Evolutionary conservation across 2,329 filamentous ascomycete species (phyloP).

Genomic region (Eurotiales sp.): DNA sequence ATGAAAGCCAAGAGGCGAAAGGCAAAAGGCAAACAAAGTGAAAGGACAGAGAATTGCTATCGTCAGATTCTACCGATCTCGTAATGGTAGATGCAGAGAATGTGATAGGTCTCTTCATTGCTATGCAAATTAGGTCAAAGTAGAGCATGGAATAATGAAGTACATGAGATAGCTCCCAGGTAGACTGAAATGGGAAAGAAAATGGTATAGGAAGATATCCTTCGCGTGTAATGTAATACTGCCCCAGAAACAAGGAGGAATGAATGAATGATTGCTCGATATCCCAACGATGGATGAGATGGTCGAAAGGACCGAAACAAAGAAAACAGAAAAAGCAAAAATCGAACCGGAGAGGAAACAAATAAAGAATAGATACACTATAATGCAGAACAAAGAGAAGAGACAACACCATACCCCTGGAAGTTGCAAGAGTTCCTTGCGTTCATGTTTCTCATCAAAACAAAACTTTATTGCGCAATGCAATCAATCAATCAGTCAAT

Average conservation of each 20-base stretch:
- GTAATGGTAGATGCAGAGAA: background rate
- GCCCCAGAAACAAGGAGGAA: background rate
- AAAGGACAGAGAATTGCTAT: background rate
- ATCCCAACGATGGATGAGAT: constrained; percentile 23
- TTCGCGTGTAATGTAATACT: background rate
- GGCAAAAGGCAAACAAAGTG: no score
- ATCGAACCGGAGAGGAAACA: constrained; percentile 15
- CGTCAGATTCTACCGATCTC: no score
- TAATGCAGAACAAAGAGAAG: constrained; percentile 17
- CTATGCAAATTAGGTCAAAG: background rate
- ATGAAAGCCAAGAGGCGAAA: no score
- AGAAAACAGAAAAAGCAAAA: constrained; percentile 22
- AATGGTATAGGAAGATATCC: background rate
- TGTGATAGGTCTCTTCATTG: background rate
- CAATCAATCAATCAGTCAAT: constrained; percentile 2
- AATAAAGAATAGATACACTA: constrained; percentile 14
- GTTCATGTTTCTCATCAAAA: constrained; percentile 5
- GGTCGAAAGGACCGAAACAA: constrained; percentile 18
- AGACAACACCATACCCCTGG: constrained; percentile 20
- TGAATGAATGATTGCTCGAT: background rate
- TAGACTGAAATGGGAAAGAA: background rate
- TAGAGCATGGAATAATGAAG: background rate
- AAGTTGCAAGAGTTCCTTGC: constrained; percentile 16
- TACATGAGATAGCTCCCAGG: background rate
- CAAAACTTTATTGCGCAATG: constrained; percentile 8